Conservation (phyloP, 345 rosid genomes). For the Cardamine resedifolia region DNA sequence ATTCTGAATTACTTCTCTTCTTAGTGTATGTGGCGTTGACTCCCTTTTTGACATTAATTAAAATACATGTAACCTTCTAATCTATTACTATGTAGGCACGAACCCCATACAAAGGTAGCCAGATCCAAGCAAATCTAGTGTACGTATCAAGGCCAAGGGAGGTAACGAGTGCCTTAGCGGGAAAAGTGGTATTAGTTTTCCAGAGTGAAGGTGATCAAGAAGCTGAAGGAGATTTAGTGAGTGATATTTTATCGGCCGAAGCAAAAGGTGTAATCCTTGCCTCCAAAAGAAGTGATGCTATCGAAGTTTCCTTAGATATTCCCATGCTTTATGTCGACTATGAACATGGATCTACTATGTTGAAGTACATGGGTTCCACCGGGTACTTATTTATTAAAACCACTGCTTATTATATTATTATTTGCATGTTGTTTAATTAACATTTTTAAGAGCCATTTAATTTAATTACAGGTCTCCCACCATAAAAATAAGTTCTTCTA, state of each 20-base stretch:
- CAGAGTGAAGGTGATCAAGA: not conserved
- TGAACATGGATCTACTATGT: conserved; percentile 16
- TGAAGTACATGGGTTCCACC: conserved; percentile 11
- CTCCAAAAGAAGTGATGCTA: not conserved
- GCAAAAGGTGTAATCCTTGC: conserved; percentile 30
- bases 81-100: conserved; percentile 43
- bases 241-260: not conserved
- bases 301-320: not conserved
- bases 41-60: not conserved
- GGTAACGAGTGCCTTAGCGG: conserved; percentile 28
- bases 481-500: conserved; percentile 18
- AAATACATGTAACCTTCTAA: not conserved
- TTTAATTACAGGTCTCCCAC: conserved; percentile 27
- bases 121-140: not conserved
- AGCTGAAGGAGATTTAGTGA: not conserved
- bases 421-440: not conserved
- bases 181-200: conserved; percentile 56
- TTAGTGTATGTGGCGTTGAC: not conserved
- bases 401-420: not conserved
- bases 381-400: conserved; percentile 13
- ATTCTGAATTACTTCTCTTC: too few relatives aligned
- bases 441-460: not conserved
- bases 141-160: not conserved
- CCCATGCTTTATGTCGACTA: conserved; percentile 3
- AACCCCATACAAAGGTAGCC: conserved; percentile 17